A percentile compares a stretch with the other conserved stretches of the same genome.
Evolutionary conservation across 306 rosid species (phyloP).

Genomic region (Cucumis hystrix): DNA sequence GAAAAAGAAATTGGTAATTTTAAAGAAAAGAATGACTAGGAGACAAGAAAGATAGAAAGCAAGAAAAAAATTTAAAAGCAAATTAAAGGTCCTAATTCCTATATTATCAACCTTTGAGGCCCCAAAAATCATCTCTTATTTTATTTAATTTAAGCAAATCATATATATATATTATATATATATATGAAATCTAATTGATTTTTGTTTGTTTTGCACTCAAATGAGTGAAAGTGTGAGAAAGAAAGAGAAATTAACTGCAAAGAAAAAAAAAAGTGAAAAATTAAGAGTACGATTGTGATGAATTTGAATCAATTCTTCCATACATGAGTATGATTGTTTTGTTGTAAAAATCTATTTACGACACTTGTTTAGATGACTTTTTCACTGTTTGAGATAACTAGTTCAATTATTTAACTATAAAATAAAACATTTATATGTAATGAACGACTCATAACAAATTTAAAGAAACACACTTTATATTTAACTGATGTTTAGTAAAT

Average conservation of each 20-base stretch:
- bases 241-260: background rate
- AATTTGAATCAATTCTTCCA: background rate
- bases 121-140: slow-evolving; percentile 5
- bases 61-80: background rate
- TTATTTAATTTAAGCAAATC: background rate
- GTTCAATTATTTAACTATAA: too few species aligned
- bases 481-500: background rate
- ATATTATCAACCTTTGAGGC: background rate
- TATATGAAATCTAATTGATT: slow-evolving; percentile 6
- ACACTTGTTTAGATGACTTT: too few species aligned
- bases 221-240: background rate
- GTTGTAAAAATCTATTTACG: too few species aligned
- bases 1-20: background rate
- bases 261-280: background rate
- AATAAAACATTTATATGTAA: too few species aligned
- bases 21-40: background rate
- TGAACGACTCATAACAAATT: too few species aligned
- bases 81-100: background rate
- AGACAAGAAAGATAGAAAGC: slow-evolving; percentile 11
- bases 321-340: background rate
- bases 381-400: too few species aligned
- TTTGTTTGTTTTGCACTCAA: background rate
- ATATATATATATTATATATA: background rate
- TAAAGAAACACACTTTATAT: too few species aligned
- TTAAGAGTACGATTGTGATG: background rate